Evolutionary conservation across 805 yeast species (phyloP), one percentile per base, ranked within the genome.

Genomic region (Metschnikowia lunata): DNA sequence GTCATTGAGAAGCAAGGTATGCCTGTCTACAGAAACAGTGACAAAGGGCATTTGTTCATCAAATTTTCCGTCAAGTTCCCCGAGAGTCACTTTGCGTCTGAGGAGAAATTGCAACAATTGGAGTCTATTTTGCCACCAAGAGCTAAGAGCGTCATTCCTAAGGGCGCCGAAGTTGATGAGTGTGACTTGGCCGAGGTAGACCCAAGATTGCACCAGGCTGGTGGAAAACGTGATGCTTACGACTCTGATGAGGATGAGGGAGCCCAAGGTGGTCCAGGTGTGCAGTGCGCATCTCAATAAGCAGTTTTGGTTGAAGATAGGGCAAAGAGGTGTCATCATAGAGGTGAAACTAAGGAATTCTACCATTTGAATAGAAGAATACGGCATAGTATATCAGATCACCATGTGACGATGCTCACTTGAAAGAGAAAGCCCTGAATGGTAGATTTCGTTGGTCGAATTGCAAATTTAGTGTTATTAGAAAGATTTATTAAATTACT

Each of bases 51-150:
- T 71, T 76, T 93, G 72, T 80, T 87, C 59, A 72, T 93, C 56
- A 83, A 86, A 63, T 93, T 93, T 71, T 82, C 80, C 53, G 78
- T 93, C 59, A 88, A 85, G 63, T 93, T 93, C 88, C 99, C 99
- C 53, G 62, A 64, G 42, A 67, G 75, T 42, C 76, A 83, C 61
- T 88, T 87, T 63, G 76, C 95, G 39, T 59, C 76, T 48, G 96
- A 86, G 64, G 88, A 82, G 42, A 76, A 83, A 60, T 74, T 89
- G 64, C 78, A 82, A 63, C 67, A 74, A 55, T 79, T 93, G 63
- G 96, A 86, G 67, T 60, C 66, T 34, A 75, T 88, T 39, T 76
- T 93, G 64, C 98, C 99, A 35, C 67, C 91, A 36, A 83, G 97
- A 77, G 67, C 73, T 11, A 66, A 69, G 45, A 67, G 75, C 27